Evolutionary conservation across 2,329 filamentous ascomycete genomes (phyloP), one percentile per base, ranked within the genome.

Genomic region (Stachybotrys elegans): DNA sequence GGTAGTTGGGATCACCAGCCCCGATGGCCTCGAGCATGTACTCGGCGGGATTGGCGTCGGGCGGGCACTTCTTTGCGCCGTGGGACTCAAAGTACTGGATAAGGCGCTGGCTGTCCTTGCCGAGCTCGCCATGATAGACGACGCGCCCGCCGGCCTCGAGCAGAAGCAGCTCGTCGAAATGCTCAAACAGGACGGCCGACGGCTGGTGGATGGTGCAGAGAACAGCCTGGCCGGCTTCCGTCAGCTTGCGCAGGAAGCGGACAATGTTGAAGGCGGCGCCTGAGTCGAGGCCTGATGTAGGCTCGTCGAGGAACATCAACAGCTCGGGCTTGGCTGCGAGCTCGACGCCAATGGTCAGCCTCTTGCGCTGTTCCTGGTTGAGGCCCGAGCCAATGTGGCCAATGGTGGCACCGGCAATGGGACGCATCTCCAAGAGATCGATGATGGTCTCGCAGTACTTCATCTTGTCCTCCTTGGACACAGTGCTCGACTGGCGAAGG

Each of bases 381-480:
- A 84, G 65, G 2, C 83, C 83, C 31, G 74, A 69, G 4, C 81
- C 79, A 1, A 73, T 63, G 1, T 65, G 65, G 19, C 83, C 83
- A 6, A 87, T 81, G 0, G 75, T 76, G 2, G 83, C 83, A 5
- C 81, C 79, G 2, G 82, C 81, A 34, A 86, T 79, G 5, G 76
- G 69, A n/a, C 75, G 68, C 75, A 88, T 83, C 55, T 88, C 83
- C 0, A 88, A 65, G 0, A 88, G 66, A 39, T 81, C 75, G n/a
- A 85, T 80, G 38, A 88, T 78, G 7, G 74, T 81, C 56, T 87
- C 82, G 44, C 79, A 82, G 47, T 86, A 86, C 1, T 73, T 78
- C 39, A 83, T 76, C 58, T 87, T 88, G 47, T 87, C 83, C 36
- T 76, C 53, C 1, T 69, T 57, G 0, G 81, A 60, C 0, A 81